These are phyloP conservation scores for Pseudocercospora musae DNA, from an alignment of 2,329 filamentous ascomycete species.

Conservation along the genomic window DNA sequence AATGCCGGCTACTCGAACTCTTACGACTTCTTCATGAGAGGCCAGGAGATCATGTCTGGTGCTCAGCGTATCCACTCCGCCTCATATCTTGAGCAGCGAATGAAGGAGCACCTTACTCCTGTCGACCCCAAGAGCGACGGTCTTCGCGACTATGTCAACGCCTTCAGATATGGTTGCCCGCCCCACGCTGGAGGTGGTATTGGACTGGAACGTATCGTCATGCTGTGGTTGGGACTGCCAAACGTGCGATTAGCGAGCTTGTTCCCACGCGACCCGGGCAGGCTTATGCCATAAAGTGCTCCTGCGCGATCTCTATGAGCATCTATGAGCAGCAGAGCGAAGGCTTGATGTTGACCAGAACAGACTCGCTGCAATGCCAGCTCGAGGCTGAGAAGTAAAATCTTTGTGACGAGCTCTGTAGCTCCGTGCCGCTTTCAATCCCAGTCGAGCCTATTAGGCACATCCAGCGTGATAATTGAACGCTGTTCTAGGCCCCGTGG, in stretches of 20 bases:
- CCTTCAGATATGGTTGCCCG: constrained; percentile 62
- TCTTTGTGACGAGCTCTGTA: no score
- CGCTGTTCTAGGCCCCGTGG: no score
- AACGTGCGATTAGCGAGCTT: constrained; percentile 61
- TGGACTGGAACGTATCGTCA: constrained; percentile 64
- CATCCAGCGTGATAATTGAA: no score
- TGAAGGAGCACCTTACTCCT: constrained; percentile 55
- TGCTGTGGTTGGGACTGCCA: constrained; percentile 63
- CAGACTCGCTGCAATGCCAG: not conserved
- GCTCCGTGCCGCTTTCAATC: no score
- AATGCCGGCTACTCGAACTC: constrained; percentile 59
- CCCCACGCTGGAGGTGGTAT: constrained; percentile 64
- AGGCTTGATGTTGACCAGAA: not conserved
- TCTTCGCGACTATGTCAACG: constrained; percentile 61
- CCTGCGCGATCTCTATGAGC: not conserved
- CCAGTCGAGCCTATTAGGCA: no score
- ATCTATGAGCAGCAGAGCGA: no score
- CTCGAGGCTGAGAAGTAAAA: not conserved
- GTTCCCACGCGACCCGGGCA: constrained; percentile 62
- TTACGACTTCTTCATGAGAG: constrained; percentile 70
- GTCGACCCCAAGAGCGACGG: constrained; percentile 58
- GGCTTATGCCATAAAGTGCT: constrained; percentile 41
- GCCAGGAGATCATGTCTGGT: constrained; percentile 66
- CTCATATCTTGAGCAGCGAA: constrained; percentile 56
- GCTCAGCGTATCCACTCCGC: constrained; percentile 64